Percentiles rank a stretch among this genome's conserved stretches.
Conservation (phyloP, 83 land plant genomes). For the Larix sibirica region DNA sequence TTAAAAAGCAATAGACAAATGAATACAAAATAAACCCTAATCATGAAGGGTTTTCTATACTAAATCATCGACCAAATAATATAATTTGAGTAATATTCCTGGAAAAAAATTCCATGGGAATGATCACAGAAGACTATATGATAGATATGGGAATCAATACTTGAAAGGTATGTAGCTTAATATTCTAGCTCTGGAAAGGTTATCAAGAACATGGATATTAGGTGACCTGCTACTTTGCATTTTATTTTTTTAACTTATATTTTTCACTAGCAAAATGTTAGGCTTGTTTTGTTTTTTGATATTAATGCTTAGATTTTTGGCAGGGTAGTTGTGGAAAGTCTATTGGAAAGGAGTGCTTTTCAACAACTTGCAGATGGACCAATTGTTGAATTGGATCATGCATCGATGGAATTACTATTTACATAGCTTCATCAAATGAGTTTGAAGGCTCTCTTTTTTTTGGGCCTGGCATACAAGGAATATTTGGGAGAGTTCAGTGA, state of each 20-base stretch:
- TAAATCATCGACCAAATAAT: too few relatives aligned
- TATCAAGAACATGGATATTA: background rate
- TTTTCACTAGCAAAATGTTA: background rate
- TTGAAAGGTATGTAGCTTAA: background rate
- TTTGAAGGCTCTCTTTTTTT: conserved; percentile 78
- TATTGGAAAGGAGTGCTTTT: conserved; percentile 65
- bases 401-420: conserved; percentile 51
- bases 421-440: conserved; percentile 57
- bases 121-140: background rate
- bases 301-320: background rate
- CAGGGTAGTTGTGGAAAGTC: conserved; percentile 91
- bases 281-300: background rate
- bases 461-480: conserved; percentile 87
- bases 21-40: background rate
- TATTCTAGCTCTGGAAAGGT: background rate
- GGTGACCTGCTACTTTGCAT: background rate
- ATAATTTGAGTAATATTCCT: background rate
- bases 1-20: background rate
- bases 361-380: conserved; percentile 76
- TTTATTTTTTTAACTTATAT: background rate
- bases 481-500: conserved; percentile 70
- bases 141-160: background rate
- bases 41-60: background rate
- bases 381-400: conserved; percentile 58
- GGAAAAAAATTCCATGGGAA: background rate